Evolutionary conservation across 345 rosid species (phyloP).

Genomic region (Iberis pinnata): DNA sequence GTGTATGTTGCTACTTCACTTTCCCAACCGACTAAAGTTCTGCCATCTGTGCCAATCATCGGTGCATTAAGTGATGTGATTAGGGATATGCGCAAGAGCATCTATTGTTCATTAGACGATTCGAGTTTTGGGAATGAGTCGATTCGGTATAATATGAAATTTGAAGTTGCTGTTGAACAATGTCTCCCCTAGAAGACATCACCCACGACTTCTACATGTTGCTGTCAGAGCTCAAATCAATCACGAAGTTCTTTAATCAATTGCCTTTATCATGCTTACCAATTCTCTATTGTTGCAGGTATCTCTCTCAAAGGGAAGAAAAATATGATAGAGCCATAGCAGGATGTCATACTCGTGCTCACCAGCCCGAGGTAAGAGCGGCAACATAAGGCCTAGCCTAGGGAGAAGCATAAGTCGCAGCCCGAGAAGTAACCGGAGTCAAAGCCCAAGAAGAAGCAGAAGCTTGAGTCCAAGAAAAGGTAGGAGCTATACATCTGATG

Average conservation of each 20-base stretch:
- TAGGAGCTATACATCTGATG: not conserved
- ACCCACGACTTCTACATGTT: too few species aligned
- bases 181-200: slow-evolving; percentile 52
- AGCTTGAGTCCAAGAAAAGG: not conserved
- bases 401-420: too few species aligned
- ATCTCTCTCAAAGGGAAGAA: slow-evolving; percentile 55
- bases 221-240: slow-evolving; percentile 69
- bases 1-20: slow-evolving; percentile 50
- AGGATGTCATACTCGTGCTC: slow-evolving; percentile 61
- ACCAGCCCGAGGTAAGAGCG: slow-evolving; percentile 45
- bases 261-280: not conserved
- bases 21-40: slow-evolving; percentile 46
- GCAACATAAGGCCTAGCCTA: slow-evolving; percentile 37
- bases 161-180: slow-evolving; percentile 53
- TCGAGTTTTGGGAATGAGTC: slow-evolving; percentile 52
- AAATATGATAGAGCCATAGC: slow-evolving; percentile 35
- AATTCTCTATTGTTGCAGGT: slow-evolving; percentile 36
- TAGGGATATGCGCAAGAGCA: slow-evolving; percentile 66
- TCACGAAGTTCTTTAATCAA: too few species aligned
- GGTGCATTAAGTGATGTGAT: slow-evolving; percentile 72
- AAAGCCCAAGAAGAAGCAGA: slow-evolving; percentile 26
- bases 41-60: slow-evolving; percentile 50
- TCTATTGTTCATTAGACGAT: slow-evolving; percentile 62
- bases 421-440: slow-evolving; percentile 35
- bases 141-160: slow-evolving; percentile 49